These are phyloP conservation scores for Penicillium freii DNA, from an alignment of 2,329 filamentous ascomycete genomes.

Conservation along the genomic window DNA sequence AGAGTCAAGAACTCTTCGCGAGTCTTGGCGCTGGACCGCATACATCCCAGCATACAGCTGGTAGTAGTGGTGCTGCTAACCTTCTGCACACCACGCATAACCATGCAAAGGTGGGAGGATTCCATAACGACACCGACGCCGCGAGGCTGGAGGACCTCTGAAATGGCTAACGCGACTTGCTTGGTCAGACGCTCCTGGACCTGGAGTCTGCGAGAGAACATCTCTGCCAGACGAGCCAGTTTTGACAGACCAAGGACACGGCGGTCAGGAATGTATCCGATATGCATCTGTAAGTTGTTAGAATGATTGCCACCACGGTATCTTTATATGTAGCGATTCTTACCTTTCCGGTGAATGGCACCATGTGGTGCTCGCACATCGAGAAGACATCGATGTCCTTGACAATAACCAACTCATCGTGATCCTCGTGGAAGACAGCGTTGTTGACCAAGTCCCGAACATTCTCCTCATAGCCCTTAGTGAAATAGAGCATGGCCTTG, in stretches of 20 bases:
- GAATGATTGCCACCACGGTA: neutral
- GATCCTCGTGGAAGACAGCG: conserved; percentile 93
- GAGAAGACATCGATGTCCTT: conserved; percentile 96
- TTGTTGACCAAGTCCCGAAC: conserved; percentile 86
- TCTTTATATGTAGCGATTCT: conserved; percentile 11
- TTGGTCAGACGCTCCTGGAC: conserved; percentile 96
- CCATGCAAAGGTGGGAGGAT: conserved; percentile 95
- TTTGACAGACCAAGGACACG: conserved; percentile 95
- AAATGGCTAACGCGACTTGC: conserved; percentile 90
- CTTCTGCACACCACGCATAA: conserved; percentile 98
- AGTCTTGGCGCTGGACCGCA: conserved; percentile 89
- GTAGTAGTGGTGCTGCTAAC: conserved; percentile 83
- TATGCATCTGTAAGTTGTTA: conserved; percentile 73
- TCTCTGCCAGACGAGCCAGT: conserved; percentile 90
- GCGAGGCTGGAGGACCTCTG: conserved; percentile 87
- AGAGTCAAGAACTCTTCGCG: conserved; percentile 93
- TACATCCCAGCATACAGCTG: conserved; percentile 95
- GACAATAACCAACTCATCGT: conserved; percentile 96
- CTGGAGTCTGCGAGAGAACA: conserved; percentile 91
- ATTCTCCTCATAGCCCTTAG: conserved; percentile 95
- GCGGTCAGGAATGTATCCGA: conserved; percentile 91
- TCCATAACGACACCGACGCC: conserved; percentile 98
- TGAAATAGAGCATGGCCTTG: conserved; percentile 93
- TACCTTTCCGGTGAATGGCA: conserved; percentile 94
- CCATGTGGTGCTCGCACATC: conserved; percentile 94